These are phyloP conservation scores for Neurospora hispaniola DNA, from an alignment of 495 filamentous ascomycete genomes.

Conservation along the genomic window DNA sequence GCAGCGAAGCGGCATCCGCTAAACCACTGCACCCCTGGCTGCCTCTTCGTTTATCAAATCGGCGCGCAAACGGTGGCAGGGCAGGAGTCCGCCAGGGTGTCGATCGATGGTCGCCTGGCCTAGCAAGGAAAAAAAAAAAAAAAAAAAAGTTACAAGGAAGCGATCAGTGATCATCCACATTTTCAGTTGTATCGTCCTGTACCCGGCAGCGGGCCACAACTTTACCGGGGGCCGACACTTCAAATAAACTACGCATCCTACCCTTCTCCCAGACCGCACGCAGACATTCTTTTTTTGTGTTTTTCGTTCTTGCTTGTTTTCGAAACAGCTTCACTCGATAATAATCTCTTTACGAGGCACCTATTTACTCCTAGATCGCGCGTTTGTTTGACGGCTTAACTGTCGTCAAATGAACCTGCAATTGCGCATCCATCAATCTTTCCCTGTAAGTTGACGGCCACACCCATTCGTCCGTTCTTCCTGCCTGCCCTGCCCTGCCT, in stretches of 20 bases:
- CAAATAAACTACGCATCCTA: background rate
- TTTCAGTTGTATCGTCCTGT: background rate
- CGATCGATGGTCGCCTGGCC: background rate
- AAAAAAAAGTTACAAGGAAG: background rate
- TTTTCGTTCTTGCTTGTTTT: slow-evolving; percentile 9
- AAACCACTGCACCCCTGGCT: background rate
- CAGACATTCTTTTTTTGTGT: slow-evolving; percentile 8
- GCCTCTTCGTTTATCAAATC: background rate
- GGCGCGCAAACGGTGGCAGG: background rate
- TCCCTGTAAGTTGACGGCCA: slow-evolving; percentile 32
- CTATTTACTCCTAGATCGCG: slow-evolving; percentile 27
- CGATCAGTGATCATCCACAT: background rate
- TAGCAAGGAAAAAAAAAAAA: background rate
- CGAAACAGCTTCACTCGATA: background rate
- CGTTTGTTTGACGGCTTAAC: slow-evolving; percentile 53
- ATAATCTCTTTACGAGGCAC: background rate
- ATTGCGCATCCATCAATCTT: slow-evolving; percentile 30
- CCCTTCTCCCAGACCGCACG: background rate
- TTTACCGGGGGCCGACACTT: background rate
- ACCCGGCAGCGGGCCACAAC: background rate
- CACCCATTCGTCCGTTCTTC: background rate
- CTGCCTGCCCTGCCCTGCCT: too few relatives aligned
- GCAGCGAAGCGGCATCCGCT: background rate
- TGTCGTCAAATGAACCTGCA: slow-evolving; percentile 66
- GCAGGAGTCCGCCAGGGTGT: background rate